These are phyloP conservation scores for Nitzschia sp. DNA, from an alignment of 108 stramenopile genomes.

Conservation along the genomic window DNA sequence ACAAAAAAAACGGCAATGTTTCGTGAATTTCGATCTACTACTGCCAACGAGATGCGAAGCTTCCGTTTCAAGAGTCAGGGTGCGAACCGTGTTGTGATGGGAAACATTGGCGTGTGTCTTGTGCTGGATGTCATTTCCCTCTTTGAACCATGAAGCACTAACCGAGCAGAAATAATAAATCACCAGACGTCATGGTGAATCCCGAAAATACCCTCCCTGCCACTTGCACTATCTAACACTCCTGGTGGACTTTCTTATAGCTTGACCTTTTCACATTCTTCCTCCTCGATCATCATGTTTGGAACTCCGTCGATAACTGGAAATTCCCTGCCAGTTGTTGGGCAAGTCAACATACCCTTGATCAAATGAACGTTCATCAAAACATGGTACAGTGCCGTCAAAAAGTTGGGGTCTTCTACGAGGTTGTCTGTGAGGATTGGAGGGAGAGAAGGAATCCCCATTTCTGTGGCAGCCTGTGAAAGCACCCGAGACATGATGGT, in stretches of 20 bases:
- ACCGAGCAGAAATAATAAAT: no score
- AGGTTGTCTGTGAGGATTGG: constrained; percentile 69
- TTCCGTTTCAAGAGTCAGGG: no score
- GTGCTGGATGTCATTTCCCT: no score
- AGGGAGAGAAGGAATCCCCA: constrained; percentile 81
- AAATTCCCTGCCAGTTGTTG: constrained; percentile 87
- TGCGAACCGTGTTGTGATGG: no score
- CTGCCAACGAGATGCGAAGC: no score
- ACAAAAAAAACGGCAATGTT: no score
- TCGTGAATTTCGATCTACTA: no score
- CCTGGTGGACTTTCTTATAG: constrained; percentile 6
- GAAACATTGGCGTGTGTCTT: no score
- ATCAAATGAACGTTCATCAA: constrained; percentile 94
- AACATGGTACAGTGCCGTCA: constrained; percentile 86
- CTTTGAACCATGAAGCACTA: no score
- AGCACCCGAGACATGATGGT: neutral
- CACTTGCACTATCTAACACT: neutral
- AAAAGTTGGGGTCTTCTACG: constrained; percentile 74
- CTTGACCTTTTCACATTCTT: constrained; percentile 67
- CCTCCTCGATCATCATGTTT: constrained; percentile 88
- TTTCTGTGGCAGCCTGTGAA: constrained; percentile 57
- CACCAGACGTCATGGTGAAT: no score
- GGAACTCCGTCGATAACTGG: constrained; percentile 89
- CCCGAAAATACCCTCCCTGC: no score
- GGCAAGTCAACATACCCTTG: constrained; percentile 89